Percentiles rank a stretch among this genome's conserved stretches.
Conservation (phyloP, 2,329 filamentous ascomycete genomes). For the Monosporascus sp. region DNA sequence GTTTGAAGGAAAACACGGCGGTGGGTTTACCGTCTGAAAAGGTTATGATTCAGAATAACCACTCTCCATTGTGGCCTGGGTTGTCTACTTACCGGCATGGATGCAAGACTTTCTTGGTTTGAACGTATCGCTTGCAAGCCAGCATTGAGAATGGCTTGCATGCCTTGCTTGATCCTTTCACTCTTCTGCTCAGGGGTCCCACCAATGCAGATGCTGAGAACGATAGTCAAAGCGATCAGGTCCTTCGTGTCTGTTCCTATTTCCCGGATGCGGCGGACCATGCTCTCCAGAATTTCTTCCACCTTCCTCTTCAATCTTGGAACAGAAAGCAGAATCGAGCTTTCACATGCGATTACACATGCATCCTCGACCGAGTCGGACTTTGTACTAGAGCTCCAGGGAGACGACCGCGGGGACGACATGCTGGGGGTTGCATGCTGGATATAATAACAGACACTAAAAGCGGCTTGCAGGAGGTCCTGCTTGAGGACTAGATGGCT, state of each 20-base stretch:
- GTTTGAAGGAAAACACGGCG: constrained; percentile 11
- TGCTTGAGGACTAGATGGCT: constrained; percentile 47
- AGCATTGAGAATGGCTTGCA: constrained; percentile 38
- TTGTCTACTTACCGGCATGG: constrained; percentile 20
- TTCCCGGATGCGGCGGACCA: constrained; percentile 37
- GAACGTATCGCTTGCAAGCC: constrained; percentile 39
- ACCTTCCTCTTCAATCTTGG: constrained; percentile 27
- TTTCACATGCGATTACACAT: constrained; percentile 20
- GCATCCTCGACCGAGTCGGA: constrained; percentile 17
- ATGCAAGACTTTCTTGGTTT: constrained; percentile 32
- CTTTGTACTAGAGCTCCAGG: constrained; percentile 9
- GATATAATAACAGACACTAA: constrained; percentile 52
- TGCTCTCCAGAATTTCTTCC: constrained; percentile 40
- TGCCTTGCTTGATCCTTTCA: constrained; percentile 35
- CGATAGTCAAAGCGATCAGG: constrained; percentile 41
- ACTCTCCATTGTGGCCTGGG: no score
- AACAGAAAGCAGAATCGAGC: constrained; percentile 20
- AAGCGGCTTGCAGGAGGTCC: constrained; percentile 49
- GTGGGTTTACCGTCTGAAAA: constrained; percentile 13
- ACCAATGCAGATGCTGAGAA: constrained; percentile 40
- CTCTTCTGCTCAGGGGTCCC: constrained; percentile 32
- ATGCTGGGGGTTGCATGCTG: constrained; percentile 22
- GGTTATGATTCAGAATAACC: no score
- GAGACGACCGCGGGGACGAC: constrained; percentile 8
- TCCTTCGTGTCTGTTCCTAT: constrained; percentile 46